phyloP scores from a whole-genome alignment of 129 eudicot genomes.

The Tanacetum coccineum region DNA sequence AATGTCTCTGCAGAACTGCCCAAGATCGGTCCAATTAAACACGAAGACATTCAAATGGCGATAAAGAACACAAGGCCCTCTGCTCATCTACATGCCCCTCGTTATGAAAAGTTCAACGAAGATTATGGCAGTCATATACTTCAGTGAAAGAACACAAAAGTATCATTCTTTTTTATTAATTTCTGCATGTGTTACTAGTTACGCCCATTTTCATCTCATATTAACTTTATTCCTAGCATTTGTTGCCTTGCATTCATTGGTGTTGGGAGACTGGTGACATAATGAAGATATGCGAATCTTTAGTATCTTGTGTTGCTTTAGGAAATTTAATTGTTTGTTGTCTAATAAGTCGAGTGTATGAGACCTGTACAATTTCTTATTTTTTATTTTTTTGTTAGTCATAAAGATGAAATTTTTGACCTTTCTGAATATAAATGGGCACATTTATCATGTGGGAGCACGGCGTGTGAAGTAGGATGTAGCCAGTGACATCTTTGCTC shows the following conservation, averaged over 20 bases:
- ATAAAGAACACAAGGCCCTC: slow-evolving; percentile 93
- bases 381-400: too few relatives aligned
- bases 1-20: slow-evolving; percentile 69
- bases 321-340: too few relatives aligned
- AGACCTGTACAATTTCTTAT: too few relatives aligned
- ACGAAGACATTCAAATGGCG: slow-evolving; percentile 60
- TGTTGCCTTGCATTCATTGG: not conserved
- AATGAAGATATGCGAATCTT: slow-evolving; percentile 10
- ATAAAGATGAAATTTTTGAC: too few relatives aligned
- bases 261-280: slow-evolving; percentile 12
- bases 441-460: too few relatives aligned
- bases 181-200: slow-evolving; percentile 12
- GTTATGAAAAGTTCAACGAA: slow-evolving; percentile 77
- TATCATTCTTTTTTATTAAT: slow-evolving; percentile 6
- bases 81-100: slow-evolving; percentile 90
- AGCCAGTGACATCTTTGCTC: too few relatives aligned
- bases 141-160: slow-evolving; percentile 40
- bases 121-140: slow-evolving; percentile 97
- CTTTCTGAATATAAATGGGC: too few relatives aligned
- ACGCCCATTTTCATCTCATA: not conserved
- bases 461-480: too few relatives aligned
- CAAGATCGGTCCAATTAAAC: slow-evolving; percentile 77
- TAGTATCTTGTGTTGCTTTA: too few relatives aligned
- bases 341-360: too few relatives aligned
- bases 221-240: not conserved